Base-by-base conservation (phyloP, 192 early-diverging fungal genomes). In the Coemansia sp. region DNA sequence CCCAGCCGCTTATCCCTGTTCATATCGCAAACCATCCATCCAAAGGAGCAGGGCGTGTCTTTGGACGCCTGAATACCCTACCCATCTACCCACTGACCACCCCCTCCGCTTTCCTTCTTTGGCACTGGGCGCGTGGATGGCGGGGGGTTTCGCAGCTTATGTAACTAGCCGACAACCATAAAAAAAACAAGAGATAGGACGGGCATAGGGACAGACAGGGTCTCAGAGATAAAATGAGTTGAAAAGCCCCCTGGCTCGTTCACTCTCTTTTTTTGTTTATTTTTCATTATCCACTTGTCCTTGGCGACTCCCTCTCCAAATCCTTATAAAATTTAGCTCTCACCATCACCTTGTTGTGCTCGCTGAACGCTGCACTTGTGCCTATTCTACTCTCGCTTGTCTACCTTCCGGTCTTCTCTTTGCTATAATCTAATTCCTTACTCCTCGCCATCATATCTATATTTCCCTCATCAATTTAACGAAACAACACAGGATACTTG, bases 101-200 rank as follows among this genome's bases (percentile, higher is more conserved):
- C 59, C 59, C 55, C 55, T 58, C 55, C 37, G 21, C 13, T 4
- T 39, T 61, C 9, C 37, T 32, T 61, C 59, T 61, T 61, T 61
- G 59, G 38, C n/a, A 1, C 38, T 40, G n/a, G 19, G 59, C 59
- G 59, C 32, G 35, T 61, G 59, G 35, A 11, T 23, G 59, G 32
- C 4, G n/a, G 32, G 7, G 17, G 32, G 10, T 39, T 23, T 61
- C 19, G 32, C 59, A 19, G 59, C 33, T 61, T 61, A 61, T 61
- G 59, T 61, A 37, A 61, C 19, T 61, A 38, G 37, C 59, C 1
- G 21, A 10, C 21, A 3, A 21, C 35, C 59, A 23, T 21, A 37
- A 37, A 40, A 58, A 58, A 23, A 58, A 58, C 19, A 49, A 17
- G 55, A 16, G 14, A 58, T 17, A 33, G 14, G 30, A n/a, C n/a